Evolutionary conservation across 2,329 filamentous ascomycete species (phyloP), one percentile per base, ranked within the genome.

Genomic region (Escovopsis weberi): DNA sequence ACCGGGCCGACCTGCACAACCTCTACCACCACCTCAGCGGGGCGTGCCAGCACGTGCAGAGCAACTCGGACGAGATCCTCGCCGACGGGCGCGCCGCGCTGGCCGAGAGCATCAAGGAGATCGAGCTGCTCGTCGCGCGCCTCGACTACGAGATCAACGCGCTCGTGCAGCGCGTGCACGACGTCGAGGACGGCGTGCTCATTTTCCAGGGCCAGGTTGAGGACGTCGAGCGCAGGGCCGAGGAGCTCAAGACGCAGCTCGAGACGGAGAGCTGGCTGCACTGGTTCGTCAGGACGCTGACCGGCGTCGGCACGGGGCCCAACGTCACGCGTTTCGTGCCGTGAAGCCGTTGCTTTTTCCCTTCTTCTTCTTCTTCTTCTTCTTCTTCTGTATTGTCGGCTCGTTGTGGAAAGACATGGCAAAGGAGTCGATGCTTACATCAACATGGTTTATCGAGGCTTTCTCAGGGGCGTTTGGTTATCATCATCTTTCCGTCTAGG

Each of bases 71-170:
- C 32, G 80, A 84, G 45, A 64, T 86, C 12, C 62, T 94, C 9
- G 69, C 71, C 0, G 75, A 80, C 39, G 83, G 93, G 60, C 75
- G 80, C 35, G 69, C 71, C 19, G 70, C 74, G 41, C 66, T 94
- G 33, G 75, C 73, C 4, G 85, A 91, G 55, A 72, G 73, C 12
- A 68, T 87, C 47, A 82, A 82, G 58, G 84, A 91, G 48, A 70
- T 95, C 12, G 87, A 94, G 57, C 74, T 82, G 19, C 67, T 93
- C 34, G 78, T 82, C 3, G 85, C 86, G 18, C 88, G 88, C 60
- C 69, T 96, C 43, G 88, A 96, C 54, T 96, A 96, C 60, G 89
- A 95, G 65, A 80, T 95, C 47, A 76, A 82, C 46, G 78, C 79
- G 12, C 66, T 96, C n/a, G 70, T 78, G 39, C 78, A 80, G 39